Evolutionary conservation across 441 rosid genomes (phyloP).

Genomic region (Corymbia citriodora): DNA sequence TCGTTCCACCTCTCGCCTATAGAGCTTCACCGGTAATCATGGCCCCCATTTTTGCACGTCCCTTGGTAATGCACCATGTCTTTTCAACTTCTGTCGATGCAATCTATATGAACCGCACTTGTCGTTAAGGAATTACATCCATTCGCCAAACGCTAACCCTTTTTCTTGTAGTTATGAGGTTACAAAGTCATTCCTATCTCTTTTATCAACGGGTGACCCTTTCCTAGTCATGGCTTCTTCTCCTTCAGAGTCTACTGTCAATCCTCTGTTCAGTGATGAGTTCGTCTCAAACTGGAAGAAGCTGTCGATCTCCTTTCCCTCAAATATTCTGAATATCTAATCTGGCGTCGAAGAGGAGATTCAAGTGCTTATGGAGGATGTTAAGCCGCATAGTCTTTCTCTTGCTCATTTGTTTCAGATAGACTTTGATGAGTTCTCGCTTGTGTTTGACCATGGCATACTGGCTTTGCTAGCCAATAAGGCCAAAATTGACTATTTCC

Average conservation of each 20-base stretch:
- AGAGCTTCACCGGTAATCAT: no score
- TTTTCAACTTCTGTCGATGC: no score
- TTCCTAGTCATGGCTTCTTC: background rate
- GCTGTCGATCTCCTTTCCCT: background rate
- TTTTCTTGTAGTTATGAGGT: no score
- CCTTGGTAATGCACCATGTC: rapidly evolving
- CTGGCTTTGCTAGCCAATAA: background rate
- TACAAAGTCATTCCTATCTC: background rate
- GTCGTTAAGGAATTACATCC: no score
- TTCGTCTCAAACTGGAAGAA: background rate
- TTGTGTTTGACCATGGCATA: background rate
- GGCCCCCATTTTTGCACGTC: no score
- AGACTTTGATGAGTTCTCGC: background rate
- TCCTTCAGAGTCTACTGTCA: background rate
- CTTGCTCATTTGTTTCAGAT: background rate
- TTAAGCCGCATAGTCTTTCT: background rate
- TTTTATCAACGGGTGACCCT: rapidly evolving
- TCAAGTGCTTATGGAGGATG: background rate
- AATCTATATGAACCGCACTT: no score
- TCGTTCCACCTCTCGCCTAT: no score
- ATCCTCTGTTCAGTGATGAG: background rate
- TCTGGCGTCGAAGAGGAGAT: background rate
- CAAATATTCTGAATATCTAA: background rate
- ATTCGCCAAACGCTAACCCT: no score
- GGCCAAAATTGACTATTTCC: background rate